phyloP scores from a whole-genome alignment of 768 basidiomycete genomes.

The Cystofilobasidium capitatum region DNA sequence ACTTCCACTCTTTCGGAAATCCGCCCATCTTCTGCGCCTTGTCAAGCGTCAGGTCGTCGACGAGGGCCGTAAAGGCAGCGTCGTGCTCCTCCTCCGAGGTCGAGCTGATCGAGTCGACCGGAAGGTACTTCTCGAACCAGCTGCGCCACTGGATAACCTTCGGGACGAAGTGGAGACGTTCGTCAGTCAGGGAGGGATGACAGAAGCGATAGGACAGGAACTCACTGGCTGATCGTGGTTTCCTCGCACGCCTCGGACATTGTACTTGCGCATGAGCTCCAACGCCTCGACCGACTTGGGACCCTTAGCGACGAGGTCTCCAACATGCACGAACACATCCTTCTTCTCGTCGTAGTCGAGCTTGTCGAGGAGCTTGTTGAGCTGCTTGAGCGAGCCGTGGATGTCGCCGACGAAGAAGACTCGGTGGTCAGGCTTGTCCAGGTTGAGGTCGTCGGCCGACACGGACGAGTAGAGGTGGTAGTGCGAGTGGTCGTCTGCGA shows the following conservation, averaged over 20 bases:
- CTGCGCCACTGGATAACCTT: slow-evolving; percentile 75
- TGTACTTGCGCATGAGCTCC: slow-evolving; percentile 53
- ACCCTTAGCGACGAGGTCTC: slow-evolving; percentile 72
- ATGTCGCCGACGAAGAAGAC: slow-evolving; percentile 62
- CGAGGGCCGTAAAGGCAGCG: too few species aligned
- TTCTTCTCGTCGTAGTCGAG: slow-evolving; percentile 51
- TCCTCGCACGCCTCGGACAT: slow-evolving; percentile 67
- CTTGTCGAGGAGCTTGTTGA: slow-evolving; percentile 58
- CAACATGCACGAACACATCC: slow-evolving; percentile 70
- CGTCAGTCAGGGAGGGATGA: not conserved
- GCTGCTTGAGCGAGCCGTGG: slow-evolving; percentile 64
- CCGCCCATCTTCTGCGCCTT: slow-evolving; percentile 28
- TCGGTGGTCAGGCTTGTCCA: not conserved
- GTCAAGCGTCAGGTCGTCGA: slow-evolving; percentile 30
- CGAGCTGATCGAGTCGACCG: too few species aligned
- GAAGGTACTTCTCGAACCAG: slow-evolving; percentile 52
- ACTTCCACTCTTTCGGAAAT: slow-evolving; percentile 61
- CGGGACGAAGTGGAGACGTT: not conserved
- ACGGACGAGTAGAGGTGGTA: not conserved
- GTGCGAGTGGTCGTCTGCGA: slow-evolving; percentile 2
- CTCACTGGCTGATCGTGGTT: slow-evolving; percentile 71
- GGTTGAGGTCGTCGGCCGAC: not conserved
- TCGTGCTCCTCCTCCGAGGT: not conserved
- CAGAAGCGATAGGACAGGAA: slow-evolving; percentile 1
- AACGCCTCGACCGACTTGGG: slow-evolving; percentile 55